Evolutionary conservation across 2,329 filamentous ascomycete genomes (phyloP), one percentile per base, ranked within the genome.

Genomic region (Aspergillus sojae): DNA sequence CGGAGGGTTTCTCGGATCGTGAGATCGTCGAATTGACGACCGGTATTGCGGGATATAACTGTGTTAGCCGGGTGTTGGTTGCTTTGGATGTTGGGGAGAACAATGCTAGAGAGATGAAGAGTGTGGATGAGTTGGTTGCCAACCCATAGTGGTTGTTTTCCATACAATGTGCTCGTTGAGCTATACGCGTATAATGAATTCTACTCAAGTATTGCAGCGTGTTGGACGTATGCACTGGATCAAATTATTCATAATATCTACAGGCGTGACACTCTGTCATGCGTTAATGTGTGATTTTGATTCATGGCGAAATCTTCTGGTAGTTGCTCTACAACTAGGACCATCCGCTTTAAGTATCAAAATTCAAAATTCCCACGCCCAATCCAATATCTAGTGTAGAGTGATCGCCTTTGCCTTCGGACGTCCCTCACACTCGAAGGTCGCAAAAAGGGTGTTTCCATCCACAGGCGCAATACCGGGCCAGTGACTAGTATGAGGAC

Each of bases 11-110:
- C 68, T 83, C 74, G 23, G 90, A 94, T 65, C 84, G 87, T 67
- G 90, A 94, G 79, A 84, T 95, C 60, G 91, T 96, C 2, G 93
- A 96, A 81, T 84, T 96, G 68, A 94, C 91, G 48, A 88, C 91
- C 34, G 93, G 91, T n/a, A 86, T 94, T 62, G 91, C 91, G n/a
- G 88, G 87, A 61, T 96, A 96, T 76, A 96, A 96, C 76, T 94
- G 92, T 73, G 93, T 96, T 21, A 94, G 91, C 75, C 85, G 93
- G 30, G 94, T 96, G 70, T 77, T 96, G 70, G 92, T 96, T 10
- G 92, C 93, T 12, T 77, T 96, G 63, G 90, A 96, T 79, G 91
- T 82, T 45, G 80, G 79, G 3, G 80, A 82, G 71, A 77, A 78
- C 61, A 81, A 81, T 67, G 74, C 62, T 12, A 74, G 70, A 55